These are phyloP conservation scores for Thelonectria blattea DNA, from an alignment of 2,329 filamentous ascomycete species.

Conservation along the genomic window DNA sequence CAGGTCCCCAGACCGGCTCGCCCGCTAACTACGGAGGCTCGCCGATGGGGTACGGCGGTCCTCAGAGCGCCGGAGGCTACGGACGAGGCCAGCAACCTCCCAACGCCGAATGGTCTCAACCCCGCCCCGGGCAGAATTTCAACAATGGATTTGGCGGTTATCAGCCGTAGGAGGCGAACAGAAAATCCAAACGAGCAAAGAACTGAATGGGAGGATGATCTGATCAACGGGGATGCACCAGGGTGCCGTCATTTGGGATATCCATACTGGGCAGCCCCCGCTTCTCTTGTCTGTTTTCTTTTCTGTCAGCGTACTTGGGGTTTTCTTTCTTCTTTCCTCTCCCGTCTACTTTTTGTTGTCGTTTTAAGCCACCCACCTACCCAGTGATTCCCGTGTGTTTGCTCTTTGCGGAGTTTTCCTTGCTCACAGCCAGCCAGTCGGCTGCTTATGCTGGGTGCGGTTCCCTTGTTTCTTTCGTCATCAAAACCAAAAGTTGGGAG, in stretches of 20 bases:
- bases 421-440: slow-evolving; percentile 36
- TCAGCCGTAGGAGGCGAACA: slow-evolving; percentile 56
- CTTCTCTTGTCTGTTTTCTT: slow-evolving; percentile 32
- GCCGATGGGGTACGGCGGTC: slow-evolving; percentile 74
- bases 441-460: slow-evolving; percentile 29
- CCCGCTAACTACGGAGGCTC: slow-evolving; percentile 68
- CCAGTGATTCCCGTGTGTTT: slow-evolving; percentile 36
- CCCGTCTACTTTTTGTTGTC: slow-evolving; percentile 34
- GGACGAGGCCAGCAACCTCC: slow-evolving; percentile 74
- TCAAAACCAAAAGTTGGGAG: slow-evolving; percentile 37
- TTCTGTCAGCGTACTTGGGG: slow-evolving; percentile 31
- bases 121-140: slow-evolving; percentile 61
- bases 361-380: slow-evolving; percentile 27
- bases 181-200: slow-evolving; percentile 32
- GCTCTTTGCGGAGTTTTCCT: slow-evolving; percentile 35
- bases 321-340: slow-evolving; percentile 23
- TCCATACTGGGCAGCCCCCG: slow-evolving; percentile 27
- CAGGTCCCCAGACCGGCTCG: slow-evolving; percentile 65
- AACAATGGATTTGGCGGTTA: slow-evolving; percentile 67
- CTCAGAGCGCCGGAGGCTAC: slow-evolving; percentile 81
- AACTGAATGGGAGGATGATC: slow-evolving; percentile 33
- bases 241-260: slow-evolving; percentile 32
- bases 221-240: slow-evolving; percentile 28
- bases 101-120: slow-evolving; percentile 61
- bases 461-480: slow-evolving; percentile 26